Percentiles rank a stretch among this genome's conserved stretches.
Evolutionary conservation across 371 early-diverging fungal species (phyloP).

Genomic region (Apophysomyces ossiformis): DNA sequence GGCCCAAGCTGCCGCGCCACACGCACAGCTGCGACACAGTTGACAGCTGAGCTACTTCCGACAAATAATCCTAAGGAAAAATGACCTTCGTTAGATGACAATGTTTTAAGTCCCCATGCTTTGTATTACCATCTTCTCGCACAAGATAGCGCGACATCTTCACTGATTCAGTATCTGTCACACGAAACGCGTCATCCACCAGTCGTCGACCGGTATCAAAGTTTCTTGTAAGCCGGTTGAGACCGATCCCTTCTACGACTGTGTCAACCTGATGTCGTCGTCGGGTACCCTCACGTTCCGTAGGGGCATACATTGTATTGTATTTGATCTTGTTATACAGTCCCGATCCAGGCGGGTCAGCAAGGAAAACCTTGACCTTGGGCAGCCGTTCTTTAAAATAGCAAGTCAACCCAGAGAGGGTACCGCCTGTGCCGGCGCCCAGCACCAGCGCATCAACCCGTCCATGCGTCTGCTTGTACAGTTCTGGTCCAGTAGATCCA

Average conservation of each 20-base stretch:
- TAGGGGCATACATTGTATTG: conserved; percentile 86
- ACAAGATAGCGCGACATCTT: conserved; percentile 90
- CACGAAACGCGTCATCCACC: conserved; percentile 88
- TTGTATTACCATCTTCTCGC: conserved; percentile 72
- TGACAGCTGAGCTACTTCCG: conserved; percentile 92
- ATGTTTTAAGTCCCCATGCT: background rate
- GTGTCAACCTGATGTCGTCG: conserved; percentile 95
- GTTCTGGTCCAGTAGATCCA: conserved; percentile 89
- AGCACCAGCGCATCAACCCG: conserved; percentile 83
- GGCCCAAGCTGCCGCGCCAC: conserved; percentile 75
- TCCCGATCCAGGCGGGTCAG: conserved; percentile 95
- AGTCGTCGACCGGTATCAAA: conserved; percentile 66
- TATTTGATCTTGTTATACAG: conserved; percentile 90
- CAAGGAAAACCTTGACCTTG: conserved; percentile 73
- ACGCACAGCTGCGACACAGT: conserved; percentile 87
- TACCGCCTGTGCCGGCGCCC: conserved; percentile 95
- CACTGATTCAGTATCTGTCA: conserved; percentile 90
- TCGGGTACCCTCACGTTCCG: conserved; percentile 90
- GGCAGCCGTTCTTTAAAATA: conserved; percentile 78
- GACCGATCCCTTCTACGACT: conserved; percentile 95
- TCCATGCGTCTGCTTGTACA: conserved; percentile 74
- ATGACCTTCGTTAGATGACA: background rate
- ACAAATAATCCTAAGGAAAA: conserved; percentile 71
- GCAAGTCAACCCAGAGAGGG: conserved; percentile 84
- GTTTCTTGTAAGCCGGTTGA: conserved; percentile 93